Percentiles rank a stretch among this genome's conserved stretches.
These are phyloP conservation scores for Colletotrichum salicis DNA, from an alignment of 2,329 filamentous ascomycete species.

Conservation along the genomic window DNA sequence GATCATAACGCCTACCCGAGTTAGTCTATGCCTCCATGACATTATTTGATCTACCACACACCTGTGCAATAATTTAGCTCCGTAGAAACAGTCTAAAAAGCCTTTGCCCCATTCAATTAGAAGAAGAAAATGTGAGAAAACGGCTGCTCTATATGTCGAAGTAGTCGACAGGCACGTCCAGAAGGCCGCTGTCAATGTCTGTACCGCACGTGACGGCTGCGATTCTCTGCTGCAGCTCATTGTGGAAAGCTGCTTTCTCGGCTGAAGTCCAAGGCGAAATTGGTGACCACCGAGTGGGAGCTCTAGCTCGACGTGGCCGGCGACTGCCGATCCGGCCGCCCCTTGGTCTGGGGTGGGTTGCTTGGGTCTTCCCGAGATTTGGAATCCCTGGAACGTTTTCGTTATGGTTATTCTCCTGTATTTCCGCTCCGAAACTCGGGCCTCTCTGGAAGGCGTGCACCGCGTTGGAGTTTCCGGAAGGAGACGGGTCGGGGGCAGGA, in stretches of 20 bases:
- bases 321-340: not conserved
- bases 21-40: not conserved
- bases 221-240: not conserved
- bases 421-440: not conserved
- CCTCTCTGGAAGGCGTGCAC: not conserved
- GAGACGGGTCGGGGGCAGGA: not conserved
- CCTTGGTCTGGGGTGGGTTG: not conserved
- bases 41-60: not conserved
- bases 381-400: not conserved
- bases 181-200: not conserved
- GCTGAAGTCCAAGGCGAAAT: conserved; percentile 12
- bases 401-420: not conserved
- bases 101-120: not conserved
- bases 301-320: not conserved
- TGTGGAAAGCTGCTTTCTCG: conserved; percentile 2
- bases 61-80: not conserved
- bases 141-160: not conserved
- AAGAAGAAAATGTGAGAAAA: not conserved
- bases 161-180: not conserved
- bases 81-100: not conserved
- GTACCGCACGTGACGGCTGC: not conserved
- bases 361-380: not conserved
- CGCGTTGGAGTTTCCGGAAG: not conserved
- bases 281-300: conserved; percentile 5
- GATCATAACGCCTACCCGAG: not conserved